These are phyloP conservation scores for Chrysochromulina tobinii DNA, from an alignment of 78 protist genomes.

Conservation along the genomic window DNA sequence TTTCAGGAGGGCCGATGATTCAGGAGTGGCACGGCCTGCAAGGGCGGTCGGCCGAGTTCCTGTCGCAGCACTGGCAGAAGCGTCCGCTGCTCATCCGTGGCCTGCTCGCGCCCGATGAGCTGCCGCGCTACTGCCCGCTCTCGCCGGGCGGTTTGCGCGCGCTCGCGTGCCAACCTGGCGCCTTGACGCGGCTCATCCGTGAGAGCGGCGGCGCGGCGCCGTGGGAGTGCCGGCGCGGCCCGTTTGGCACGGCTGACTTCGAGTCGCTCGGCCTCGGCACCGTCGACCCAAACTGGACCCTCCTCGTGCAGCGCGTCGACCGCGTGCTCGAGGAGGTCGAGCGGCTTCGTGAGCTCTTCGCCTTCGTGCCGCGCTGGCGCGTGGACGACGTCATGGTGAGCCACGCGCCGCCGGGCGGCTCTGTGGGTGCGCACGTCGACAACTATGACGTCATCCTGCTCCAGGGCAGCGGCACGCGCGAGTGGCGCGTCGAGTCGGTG, in stretches of 20 bases:
- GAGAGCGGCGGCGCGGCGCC: background rate
- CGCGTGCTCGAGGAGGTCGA: background rate
- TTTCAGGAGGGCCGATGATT: no score
- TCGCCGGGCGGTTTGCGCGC: background rate
- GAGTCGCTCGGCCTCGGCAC: background rate
- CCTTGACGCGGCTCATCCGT: background rate
- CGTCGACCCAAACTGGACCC: background rate
- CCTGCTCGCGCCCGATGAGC: background rate
- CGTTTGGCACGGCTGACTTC: background rate
- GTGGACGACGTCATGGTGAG: background rate
- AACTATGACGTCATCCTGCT: slow-evolving; percentile 14
- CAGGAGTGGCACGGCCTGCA: background rate
- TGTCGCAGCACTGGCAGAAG: background rate
- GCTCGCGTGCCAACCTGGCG: background rate
- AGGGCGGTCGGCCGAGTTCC: background rate
- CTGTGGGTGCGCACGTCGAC: slow-evolving; percentile 17
- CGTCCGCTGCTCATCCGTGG: slow-evolving; percentile 8
- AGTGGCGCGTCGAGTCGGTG: background rate
- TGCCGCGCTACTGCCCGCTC: background rate
- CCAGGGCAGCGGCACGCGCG: background rate
- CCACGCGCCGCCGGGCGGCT: background rate
- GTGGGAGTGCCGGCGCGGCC: background rate
- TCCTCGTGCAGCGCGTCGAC: background rate
- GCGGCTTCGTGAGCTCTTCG: background rate
- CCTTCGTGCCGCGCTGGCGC: background rate